Conservation (phyloP, 805 yeast species). For the Hyphopichia homilentoma region DNA sequence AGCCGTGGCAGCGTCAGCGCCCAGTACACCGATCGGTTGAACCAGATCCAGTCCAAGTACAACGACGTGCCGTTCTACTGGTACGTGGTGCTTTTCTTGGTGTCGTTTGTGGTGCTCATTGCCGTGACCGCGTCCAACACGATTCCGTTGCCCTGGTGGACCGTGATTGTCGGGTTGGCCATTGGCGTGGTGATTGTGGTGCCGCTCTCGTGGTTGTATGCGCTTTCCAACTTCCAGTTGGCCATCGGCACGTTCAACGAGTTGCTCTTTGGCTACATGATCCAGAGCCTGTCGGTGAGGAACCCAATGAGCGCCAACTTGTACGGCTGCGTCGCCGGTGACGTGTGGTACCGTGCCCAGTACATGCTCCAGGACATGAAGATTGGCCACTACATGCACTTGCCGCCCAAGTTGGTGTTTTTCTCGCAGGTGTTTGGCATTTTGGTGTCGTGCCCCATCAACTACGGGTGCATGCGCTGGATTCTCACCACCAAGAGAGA, state of each 20-base stretch:
- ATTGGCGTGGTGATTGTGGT: slow-evolving; percentile 45
- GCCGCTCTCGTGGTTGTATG: slow-evolving; percentile 49
- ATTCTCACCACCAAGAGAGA: slow-evolving; percentile 37
- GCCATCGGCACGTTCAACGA: slow-evolving; percentile 53
- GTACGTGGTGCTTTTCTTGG: slow-evolving; percentile 33
- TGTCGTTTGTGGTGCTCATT: slow-evolving; percentile 34
- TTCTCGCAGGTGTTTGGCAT: slow-evolving; percentile 52
- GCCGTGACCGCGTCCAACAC: slow-evolving; percentile 28
- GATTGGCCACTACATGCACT: slow-evolving; percentile 50
- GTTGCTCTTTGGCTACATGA: slow-evolving; percentile 44
- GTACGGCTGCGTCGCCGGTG: slow-evolving; percentile 51
- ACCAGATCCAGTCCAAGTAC: slow-evolving; percentile 35
- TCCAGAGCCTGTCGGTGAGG: slow-evolving; percentile 24
- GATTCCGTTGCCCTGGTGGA: slow-evolving; percentile 41
- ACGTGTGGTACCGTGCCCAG: slow-evolving; percentile 48
- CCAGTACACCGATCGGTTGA: slow-evolving; percentile 40
- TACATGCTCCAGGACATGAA: slow-evolving; percentile 21
- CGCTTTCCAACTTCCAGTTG: slow-evolving; percentile 48
- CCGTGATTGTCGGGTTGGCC: slow-evolving; percentile 39
- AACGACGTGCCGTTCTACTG: slow-evolving; percentile 42
- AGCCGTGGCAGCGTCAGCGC: slow-evolving; percentile 8
- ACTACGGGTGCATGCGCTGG: slow-evolving; percentile 48
- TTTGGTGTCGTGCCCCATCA: slow-evolving; percentile 49
- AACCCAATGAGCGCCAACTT: slow-evolving; percentile 50
- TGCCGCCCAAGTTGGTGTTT: slow-evolving; percentile 50